Percentiles rank a stretch among this genome's conserved stretches.
Evolutionary conservation across 2,329 filamentous ascomycete species (phyloP).

Genomic region (Thelonectria blattea): DNA sequence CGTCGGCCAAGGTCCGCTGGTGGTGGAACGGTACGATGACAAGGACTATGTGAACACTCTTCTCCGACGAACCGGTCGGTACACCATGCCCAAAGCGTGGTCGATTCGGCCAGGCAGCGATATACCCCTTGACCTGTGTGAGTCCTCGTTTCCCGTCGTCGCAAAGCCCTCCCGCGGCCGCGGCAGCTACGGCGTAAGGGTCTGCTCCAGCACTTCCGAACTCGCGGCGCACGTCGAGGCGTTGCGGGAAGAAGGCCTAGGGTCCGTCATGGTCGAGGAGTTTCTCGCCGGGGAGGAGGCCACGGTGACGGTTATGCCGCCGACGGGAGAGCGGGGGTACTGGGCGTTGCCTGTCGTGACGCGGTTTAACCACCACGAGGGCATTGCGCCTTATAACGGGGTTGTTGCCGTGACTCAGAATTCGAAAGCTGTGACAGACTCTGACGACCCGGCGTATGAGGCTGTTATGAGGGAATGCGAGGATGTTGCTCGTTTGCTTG

Average conservation of each 20-base stretch:
- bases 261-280: conserved; percentile 50
- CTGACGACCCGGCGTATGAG: conserved; percentile 24
- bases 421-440: conserved; percentile 48
- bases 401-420: conserved; percentile 42
- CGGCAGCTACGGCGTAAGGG: conserved; percentile 28
- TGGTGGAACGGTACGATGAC: conserved; percentile 57
- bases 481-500: conserved; percentile 45
- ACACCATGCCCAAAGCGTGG: conserved; percentile 50
- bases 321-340: conserved; percentile 43
- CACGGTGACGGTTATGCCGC: conserved; percentile 59
- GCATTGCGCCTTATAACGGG: conserved; percentile 31
- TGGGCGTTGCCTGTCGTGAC: conserved; percentile 47
- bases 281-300: conserved; percentile 55
- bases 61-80: conserved; percentile 43
- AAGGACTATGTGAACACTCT: conserved; percentile 55
- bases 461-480: conserved; percentile 48
- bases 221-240: conserved; percentile 16
- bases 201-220: conserved; percentile 21
- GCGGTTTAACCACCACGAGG: conserved; percentile 28
- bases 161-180: conserved; percentile 30
- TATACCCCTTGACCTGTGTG: not conserved
- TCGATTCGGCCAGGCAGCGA: conserved; percentile 26
- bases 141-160: conserved; percentile 22
- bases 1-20: conserved; percentile 52
- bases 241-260: conserved; percentile 17